These are phyloP conservation scores for Osmanthus fragrans DNA, from an alignment of 257 asterid species.

Conservation along the genomic window DNA sequence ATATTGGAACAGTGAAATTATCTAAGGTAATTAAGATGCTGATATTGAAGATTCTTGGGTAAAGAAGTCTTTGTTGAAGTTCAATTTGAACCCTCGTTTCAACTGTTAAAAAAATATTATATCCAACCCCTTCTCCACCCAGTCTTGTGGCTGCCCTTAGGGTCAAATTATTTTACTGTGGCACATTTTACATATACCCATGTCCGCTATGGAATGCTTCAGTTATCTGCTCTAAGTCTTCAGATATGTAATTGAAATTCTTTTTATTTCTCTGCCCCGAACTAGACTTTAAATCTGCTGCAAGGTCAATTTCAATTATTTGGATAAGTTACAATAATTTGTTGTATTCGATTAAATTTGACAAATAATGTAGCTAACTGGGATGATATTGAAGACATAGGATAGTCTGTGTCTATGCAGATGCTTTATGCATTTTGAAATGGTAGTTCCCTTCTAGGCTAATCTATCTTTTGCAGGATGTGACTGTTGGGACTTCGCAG, in stretches of 20 bases:
- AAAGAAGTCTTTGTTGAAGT: not conserved
- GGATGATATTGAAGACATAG: not conserved
- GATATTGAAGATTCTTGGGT: not conserved
- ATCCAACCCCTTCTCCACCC: not conserved
- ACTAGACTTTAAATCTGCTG: not conserved
- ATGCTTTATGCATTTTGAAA: not conserved
- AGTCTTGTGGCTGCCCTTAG: not conserved
- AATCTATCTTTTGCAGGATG: constrained; percentile 29
- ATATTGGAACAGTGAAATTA: not conserved
- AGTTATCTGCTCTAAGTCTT: not conserved
- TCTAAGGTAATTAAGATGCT: not conserved
- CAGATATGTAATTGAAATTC: constrained; percentile 2
- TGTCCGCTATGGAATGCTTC: not conserved
- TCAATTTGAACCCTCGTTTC: not conserved
- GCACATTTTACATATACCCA: not conserved
- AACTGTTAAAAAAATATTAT: not conserved
- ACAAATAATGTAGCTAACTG: not conserved
- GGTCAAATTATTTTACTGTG: not conserved
- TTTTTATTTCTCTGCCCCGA: not conserved
- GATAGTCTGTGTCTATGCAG: not conserved
- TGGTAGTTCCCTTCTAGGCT: not conserved
- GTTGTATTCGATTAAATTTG: not conserved
- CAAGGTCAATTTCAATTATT: not conserved
- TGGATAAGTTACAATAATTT: not conserved
- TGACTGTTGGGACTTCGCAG: constrained; percentile 26